Base-by-base conservation (phyloP, 1,139 yeast genomes). In the Nakaseomyces nivariensis region DNA sequence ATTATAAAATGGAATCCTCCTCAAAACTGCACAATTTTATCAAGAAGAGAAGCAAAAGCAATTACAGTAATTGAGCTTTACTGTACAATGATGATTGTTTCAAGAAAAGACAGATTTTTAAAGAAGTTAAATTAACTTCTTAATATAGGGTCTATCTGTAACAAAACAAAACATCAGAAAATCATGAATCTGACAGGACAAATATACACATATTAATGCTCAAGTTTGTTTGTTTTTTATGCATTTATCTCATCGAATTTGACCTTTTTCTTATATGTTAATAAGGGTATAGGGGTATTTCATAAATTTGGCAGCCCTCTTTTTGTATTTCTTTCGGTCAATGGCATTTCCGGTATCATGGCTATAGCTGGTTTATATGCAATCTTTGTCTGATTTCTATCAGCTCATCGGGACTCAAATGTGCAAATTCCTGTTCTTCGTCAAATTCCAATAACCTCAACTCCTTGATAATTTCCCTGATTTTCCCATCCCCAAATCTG, bases 401-500 rank as follows among this genome's bases (percentile, higher is more conserved):
- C 40, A 58, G 46, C 53, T 63, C 62, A 42, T 61, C 61, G 27
- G 50, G 48, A 22, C 58, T 56, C 47, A 64, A 51, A 49, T 61
- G 60, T 17, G 55, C 57, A 38, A 63, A 54, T 49, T 63, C 68
- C 6, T 53, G 54, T n/a, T 56, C 50, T 37, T 58, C 56, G 49
- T 60, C 58, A 45, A 64, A 65, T 22, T 41, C 49, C 17, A 47
- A 26, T 6, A 47, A 24, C 26, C 37, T 36, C 29, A 47, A 37
- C 10, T 24, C 26, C 25, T 47, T 36, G 24, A 43, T 56, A 33
- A 61, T 52, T 37, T 58, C 55, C 36, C 55, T 57, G 9, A 60
- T 49, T 37, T 54, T 55, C 38, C 59, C 61, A 43, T 56, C 52
- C 33, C 56, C 53, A 22, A 52, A 56, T 48, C 64, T 58, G 29